Evolutionary conservation across 345 rosid species (phyloP).

Genomic region (Populus simonii): DNA sequence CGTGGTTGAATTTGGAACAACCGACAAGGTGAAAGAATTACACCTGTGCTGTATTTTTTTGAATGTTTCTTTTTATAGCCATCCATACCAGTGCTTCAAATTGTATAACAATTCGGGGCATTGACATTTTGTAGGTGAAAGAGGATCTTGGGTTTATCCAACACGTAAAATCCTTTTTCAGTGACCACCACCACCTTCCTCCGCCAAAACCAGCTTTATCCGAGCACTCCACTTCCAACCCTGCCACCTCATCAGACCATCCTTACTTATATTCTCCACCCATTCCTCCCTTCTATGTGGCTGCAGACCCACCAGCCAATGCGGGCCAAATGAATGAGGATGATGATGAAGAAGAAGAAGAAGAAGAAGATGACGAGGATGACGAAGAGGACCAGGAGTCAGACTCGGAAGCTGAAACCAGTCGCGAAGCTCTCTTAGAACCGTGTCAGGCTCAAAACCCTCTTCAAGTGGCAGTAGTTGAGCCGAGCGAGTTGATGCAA

Average conservation of each 20-base stretch:
- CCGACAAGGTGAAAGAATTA: conserved; percentile 50
- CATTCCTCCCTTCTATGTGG: conserved; percentile 27
- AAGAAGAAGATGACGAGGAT: conserved; percentile 33
- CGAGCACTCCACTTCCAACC: conserved; percentile 75
- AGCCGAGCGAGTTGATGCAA: conserved; percentile 67
- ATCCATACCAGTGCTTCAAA: background rate
- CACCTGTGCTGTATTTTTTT: background rate
- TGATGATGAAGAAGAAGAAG: conserved; percentile 31
- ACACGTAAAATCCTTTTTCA: conserved; percentile 60
- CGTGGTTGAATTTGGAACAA: conserved; percentile 79
- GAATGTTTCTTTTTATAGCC: background rate
- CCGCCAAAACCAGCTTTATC: conserved; percentile 73
- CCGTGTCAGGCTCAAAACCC: conserved; percentile 14
- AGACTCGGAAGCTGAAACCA: conserved; percentile 22
- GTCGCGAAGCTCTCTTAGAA: conserved; percentile 21
- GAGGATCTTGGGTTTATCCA: conserved; percentile 56
- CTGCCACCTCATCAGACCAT: conserved; percentile 51
- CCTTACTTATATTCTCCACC: conserved; percentile 39
- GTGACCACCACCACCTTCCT: conserved; percentile 38
- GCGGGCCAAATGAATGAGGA: conserved; percentile 32
- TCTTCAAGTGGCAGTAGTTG: conserved; percentile 25
- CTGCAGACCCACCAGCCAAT: conserved; percentile 24
- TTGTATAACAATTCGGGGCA: background rate
- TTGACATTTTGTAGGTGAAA: conserved; percentile 36
- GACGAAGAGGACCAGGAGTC: conserved; percentile 37